Base-by-base conservation (phyloP, 2,329 filamentous ascomycete genomes). In the Apiospora marii region DNA sequence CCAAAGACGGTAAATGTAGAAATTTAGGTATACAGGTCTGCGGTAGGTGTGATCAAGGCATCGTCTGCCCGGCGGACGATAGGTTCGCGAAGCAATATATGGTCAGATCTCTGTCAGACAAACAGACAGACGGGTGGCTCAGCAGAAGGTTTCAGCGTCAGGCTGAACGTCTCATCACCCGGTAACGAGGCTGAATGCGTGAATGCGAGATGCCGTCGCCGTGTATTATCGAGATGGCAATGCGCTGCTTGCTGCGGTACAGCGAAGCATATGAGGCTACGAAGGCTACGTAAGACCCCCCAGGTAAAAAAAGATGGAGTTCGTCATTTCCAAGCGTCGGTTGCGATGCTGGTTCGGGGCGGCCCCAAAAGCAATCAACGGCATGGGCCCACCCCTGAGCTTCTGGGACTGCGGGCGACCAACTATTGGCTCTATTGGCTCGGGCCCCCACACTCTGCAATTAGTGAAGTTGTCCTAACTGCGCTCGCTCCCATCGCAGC, bases 351-450 rank as follows among this genome's bases (percentile, higher is more conserved):
- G 58, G 58, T 37, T 34, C 27, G 53, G 30, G 30, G 53, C 30
- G 53, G 30, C 53, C 53, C 53, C 51, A 58, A 30, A 30, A 58
- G 51, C 51, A 58, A 58, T 58, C 51, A 58, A 30, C 51, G 53
- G 53, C 53, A 61, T 61, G 58, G 58, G 34, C 58, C 34, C 58
- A 64, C 58, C 58, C 30, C 58, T 64, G 53, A 58, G 51, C 16
- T 61, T 61, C 34, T 37, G 34, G 58, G n/a, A 64, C n/a, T 64
- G 58, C 58, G 58, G 58, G 58, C 58, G 30, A 64, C 41, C 10
- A 5, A n/a, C 58, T 64, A 64, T 64, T 64, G 58, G 58, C 58
- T 64, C 58, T 64, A 64, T 64, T 64, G 58, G 58, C 58, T 24
- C 58, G 34, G 58, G 58, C 30, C 58, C 58, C 58, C 30, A 41